Evolutionary conservation across 192 early-diverging fungal species (phyloP).

Genomic region (Dispira simplex): DNA sequence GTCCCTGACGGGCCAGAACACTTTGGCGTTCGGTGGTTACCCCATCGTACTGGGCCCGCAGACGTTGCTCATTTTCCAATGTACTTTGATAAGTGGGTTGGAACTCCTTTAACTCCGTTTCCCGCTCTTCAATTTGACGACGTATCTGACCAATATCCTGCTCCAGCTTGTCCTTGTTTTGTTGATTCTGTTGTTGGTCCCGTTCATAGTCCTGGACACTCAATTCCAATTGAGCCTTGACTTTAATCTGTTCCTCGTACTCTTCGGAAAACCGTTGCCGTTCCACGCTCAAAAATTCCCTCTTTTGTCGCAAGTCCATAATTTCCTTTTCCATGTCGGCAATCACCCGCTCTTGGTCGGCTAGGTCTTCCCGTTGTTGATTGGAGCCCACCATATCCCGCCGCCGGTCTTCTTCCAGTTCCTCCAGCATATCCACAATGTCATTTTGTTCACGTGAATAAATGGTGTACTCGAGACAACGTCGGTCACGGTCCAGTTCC

Average conservation of each 20-base stretch:
- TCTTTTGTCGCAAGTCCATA: slow-evolving; percentile 38
- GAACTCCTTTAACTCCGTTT: slow-evolving; percentile 44
- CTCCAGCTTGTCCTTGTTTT: slow-evolving; percentile 28
- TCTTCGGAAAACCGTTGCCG: slow-evolving; percentile 56
- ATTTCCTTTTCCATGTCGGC: slow-evolving; percentile 36
- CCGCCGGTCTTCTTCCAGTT: slow-evolving; percentile 33
- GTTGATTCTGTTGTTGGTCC: slow-evolving; percentile 24
- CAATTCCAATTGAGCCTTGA: slow-evolving; percentile 62
- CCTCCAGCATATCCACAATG: slow-evolving; percentile 59
- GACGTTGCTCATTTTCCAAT: slow-evolving; percentile 32
- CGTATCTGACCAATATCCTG: slow-evolving; percentile 19
- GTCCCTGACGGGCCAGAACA: slow-evolving; percentile 76
- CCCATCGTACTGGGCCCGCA: slow-evolving; percentile 51
- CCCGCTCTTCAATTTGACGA: slow-evolving; percentile 38
- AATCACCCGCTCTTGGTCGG: slow-evolving; percentile 35
- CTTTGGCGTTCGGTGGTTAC: slow-evolving; percentile 53
- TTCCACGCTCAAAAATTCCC: slow-evolving; percentile 50
- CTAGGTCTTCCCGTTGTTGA: slow-evolving; percentile 34
- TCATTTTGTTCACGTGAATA: slow-evolving; percentile 79
- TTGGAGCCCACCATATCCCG: slow-evolving; percentile 38
- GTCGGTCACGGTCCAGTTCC: slow-evolving; percentile 64
- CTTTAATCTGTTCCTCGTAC: slow-evolving; percentile 55
- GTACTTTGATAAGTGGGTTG: slow-evolving; percentile 48
- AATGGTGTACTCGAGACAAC: slow-evolving; percentile 87
- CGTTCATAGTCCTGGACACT: slow-evolving; percentile 71